Conservation (phyloP, 2,329 filamentous ascomycete species). For the Torrubiella hemipterigena region DNA sequence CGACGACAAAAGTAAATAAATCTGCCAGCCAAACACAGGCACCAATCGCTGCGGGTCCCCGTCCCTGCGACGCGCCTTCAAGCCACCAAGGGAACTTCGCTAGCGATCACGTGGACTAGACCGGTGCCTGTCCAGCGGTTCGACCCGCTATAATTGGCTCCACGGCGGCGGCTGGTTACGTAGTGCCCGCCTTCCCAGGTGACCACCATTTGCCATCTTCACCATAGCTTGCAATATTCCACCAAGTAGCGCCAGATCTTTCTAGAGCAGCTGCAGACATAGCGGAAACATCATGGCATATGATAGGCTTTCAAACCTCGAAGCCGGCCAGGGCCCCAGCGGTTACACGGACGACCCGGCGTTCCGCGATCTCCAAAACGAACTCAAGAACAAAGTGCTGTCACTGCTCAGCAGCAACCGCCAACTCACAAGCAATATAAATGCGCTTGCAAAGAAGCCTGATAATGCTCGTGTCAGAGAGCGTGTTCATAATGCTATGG, state of each 20-base stretch:
- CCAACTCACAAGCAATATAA: constrained; percentile 72
- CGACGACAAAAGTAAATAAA: too few species aligned
- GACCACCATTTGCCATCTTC: constrained; percentile 12
- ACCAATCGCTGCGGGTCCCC: too few species aligned
- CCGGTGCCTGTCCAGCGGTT: too few species aligned
- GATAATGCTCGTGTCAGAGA: constrained; percentile 88
- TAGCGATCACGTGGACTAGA: constrained; percentile 6
- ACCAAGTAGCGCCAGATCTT: background rate
- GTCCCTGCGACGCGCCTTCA: constrained; percentile 4
- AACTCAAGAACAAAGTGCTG: constrained; percentile 81
- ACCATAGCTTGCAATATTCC: constrained; percentile 3
- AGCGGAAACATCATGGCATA: constrained; percentile 87
- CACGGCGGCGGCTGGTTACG: constrained; percentile 6
- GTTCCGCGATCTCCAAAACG: constrained; percentile 71
- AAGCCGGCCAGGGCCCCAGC: constrained; percentile 62
- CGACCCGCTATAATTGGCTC: constrained; percentile 1
- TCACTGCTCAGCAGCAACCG: constrained; percentile 79
- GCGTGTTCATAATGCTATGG: constrained; percentile 74
- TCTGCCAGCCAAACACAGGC: too few species aligned
- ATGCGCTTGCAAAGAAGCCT: constrained; percentile 75
- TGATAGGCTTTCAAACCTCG: constrained; percentile 72
- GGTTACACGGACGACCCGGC: constrained; percentile 89
- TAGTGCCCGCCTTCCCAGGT: constrained; percentile 11
- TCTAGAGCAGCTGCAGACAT: too few species aligned
- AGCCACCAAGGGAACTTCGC: constrained; percentile 3